These are phyloP conservation scores for Pichia manshurica DNA, from an alignment of 805 yeast genomes.

Conservation along the genomic window DNA sequence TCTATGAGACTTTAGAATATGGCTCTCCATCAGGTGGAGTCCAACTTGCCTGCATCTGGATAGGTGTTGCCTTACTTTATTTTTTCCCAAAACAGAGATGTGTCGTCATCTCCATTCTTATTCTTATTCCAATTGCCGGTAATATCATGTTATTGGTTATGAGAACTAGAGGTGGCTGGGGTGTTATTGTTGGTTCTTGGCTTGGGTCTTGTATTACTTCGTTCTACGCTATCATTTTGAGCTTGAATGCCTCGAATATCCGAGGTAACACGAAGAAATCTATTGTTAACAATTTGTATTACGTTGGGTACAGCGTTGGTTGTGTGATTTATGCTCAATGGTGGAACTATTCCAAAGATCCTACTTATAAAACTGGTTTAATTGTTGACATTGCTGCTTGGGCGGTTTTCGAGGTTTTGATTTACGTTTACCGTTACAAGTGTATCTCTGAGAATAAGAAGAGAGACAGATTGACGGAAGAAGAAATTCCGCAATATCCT, in stretches of 20 bases:
- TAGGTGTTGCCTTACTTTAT: slow-evolving; percentile 18
- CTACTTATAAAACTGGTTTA: slow-evolving; percentile 52
- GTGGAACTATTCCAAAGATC: slow-evolving; percentile 50
- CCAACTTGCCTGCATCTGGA: slow-evolving; percentile 24
- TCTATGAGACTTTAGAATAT: slow-evolving; percentile 22
- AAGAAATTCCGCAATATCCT: slow-evolving; percentile 18
- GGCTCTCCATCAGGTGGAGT: slow-evolving; percentile 30
- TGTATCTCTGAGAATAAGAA: slow-evolving; percentile 23
- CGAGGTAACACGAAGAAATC: slow-evolving; percentile 68
- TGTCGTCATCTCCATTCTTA: slow-evolving; percentile 15
- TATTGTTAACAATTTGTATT: slow-evolving; percentile 48
- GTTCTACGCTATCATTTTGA: slow-evolving; percentile 15
- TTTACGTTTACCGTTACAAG: slow-evolving; percentile 23
- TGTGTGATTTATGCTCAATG: slow-evolving; percentile 66
- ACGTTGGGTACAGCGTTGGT: slow-evolving; percentile 60
- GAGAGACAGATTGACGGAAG: slow-evolving; percentile 17
- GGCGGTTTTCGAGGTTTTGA: slow-evolving; percentile 16
- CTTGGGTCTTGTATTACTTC: slow-evolving; percentile 20
- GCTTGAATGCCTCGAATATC: slow-evolving; percentile 35
- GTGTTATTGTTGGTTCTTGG: slow-evolving; percentile 20
- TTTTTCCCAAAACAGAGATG: slow-evolving; percentile 23
- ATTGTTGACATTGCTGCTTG: slow-evolving; percentile 46
- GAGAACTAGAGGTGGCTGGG: slow-evolving; percentile 19
- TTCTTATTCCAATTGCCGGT: slow-evolving; percentile 23
- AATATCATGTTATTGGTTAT: slow-evolving; percentile 16